Evolutionary conservation across 2,329 filamentous ascomycete genomes (phyloP), one percentile per base, ranked within the genome.

Genomic region (Ceratocystis albifundus): DNA sequence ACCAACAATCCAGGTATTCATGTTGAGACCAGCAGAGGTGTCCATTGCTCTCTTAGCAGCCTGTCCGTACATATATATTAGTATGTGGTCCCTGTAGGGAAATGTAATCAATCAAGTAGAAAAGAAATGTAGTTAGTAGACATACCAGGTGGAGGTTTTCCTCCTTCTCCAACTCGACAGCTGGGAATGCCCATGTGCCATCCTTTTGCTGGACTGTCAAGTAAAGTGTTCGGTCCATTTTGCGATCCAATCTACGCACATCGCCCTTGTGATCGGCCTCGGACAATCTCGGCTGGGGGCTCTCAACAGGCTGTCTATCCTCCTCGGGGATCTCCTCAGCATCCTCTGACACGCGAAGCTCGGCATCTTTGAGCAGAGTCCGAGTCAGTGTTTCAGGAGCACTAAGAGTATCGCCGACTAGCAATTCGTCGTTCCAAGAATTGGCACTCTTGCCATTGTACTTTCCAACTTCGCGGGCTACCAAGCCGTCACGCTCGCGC

Each of bases 1-100:
- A 68, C 91, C 93, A 64, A 99, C 89, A 71, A 97, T 84, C 92
- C 94, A 99, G 66, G 91, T 96, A 80, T 97, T 97, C 92, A 99
- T 97, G 81, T 99, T 95, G 69, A 89, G 78, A 67, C 94, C 94
- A 8, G 88, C 91, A 2, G 90, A 80, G 72, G 89, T 82, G 64
- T 87, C 80, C 28, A 97, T 80, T 65, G 91, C 85, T 68, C 91
- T 84, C 73, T 90, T 84, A 46, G 93, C 91, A 57, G 89, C 87
- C 94, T 99, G 71, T 69, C 28, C 66, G 73, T 71, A 72, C 71
- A 64, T 50, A 72, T 71, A 64, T 50, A 17, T 5, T 36, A 55
- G 53, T 36, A 28, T 12, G 22, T 3, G 32, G 4, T 22, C 15
- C 22, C 3, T 15, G 50, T n/a, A 61, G n/a, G 17, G 66, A 63